Evolutionary conservation across 176 grass and related monocot genomes (phyloP).

Genomic region (Thalia dealbata): DNA sequence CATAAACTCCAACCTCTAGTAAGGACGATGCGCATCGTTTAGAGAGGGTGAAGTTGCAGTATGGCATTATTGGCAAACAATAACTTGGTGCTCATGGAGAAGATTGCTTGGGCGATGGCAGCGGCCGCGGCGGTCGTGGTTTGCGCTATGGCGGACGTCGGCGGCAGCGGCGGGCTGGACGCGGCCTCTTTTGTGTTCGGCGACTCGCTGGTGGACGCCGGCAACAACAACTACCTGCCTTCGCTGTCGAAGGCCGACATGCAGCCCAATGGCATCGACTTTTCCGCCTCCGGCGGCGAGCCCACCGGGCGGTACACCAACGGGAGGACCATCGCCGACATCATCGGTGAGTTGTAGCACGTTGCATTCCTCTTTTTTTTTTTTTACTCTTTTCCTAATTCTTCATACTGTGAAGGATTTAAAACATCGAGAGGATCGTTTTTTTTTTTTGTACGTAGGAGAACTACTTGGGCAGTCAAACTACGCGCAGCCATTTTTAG

Average conservation of each 20-base stretch:
- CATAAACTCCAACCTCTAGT: neutral
- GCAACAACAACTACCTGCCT: constrained; percentile 90
- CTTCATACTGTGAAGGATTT: no score
- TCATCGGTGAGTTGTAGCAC: constrained; percentile 37
- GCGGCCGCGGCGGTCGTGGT: neutral
- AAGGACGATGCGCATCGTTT: no score
- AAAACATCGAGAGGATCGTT: no score
- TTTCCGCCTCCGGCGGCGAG: constrained; percentile 55
- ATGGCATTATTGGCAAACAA: no score
- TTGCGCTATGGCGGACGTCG: constrained; percentile 4
- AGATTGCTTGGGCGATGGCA: neutral
- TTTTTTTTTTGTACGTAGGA: constrained; percentile 36
- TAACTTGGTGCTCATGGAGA: neutral
- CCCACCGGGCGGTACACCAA: constrained; percentile 95
- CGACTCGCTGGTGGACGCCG: constrained; percentile 83
- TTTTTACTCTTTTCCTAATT: no score
- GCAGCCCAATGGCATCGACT: constrained; percentile 84
- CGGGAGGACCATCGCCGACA: constrained; percentile 84
- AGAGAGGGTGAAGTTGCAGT: no score
- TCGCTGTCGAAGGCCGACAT: constrained; percentile 77
- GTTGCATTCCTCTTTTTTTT: no score
- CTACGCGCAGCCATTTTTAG: constrained; percentile 74
- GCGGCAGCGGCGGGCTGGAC: neutral
- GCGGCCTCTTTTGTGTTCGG: constrained; percentile 93
- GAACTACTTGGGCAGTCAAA: constrained; percentile 62